A percentile compares a stretch with the other conserved stretches of the same genome.
Evolutionary conservation across 306 rosid species (phyloP).

Genomic region (Lotus japonicus): DNA sequence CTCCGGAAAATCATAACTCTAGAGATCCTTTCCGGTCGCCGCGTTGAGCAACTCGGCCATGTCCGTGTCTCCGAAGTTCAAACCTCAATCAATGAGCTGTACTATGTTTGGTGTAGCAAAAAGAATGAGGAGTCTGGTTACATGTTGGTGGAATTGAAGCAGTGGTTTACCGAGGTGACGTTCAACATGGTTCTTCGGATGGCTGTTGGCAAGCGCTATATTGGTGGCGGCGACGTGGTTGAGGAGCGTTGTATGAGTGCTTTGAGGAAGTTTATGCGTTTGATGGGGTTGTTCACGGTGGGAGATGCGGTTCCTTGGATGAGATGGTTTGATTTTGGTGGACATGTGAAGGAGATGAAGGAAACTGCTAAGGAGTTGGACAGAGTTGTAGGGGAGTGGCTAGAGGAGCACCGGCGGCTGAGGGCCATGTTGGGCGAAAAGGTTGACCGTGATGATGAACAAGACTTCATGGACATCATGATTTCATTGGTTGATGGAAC

Average conservation of each 20-base stretch:
- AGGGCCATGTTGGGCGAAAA: background rate
- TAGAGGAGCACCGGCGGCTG: background rate
- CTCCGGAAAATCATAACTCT: background rate
- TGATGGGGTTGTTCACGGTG: background rate
- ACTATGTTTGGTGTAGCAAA: background rate
- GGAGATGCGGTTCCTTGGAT: slow-evolving; percentile 4
- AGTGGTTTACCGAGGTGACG: background rate
- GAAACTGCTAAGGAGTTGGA: background rate
- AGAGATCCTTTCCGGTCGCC: slow-evolving; percentile 3
- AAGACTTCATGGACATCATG: slow-evolving; percentile 12
- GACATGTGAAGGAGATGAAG: slow-evolving; percentile 15
- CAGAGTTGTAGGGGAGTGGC: background rate
- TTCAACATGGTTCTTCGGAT: background rate
- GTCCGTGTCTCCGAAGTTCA: background rate
- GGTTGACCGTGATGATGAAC: background rate
- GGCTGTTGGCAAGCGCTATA: background rate
- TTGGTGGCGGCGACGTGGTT: background rate
- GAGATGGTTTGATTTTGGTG: slow-evolving; percentile 16
- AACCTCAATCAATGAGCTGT: background rate
- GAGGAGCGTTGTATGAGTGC: background rate
- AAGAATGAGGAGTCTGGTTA: background rate
- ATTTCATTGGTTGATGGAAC: background rate
- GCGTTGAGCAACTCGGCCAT: background rate
- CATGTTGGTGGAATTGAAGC: background rate
- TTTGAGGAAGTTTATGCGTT: background rate